Evolutionary conservation across 2,329 filamentous ascomycete genomes (phyloP).

Genomic region (Ophiostoma triangulosporum): DNA sequence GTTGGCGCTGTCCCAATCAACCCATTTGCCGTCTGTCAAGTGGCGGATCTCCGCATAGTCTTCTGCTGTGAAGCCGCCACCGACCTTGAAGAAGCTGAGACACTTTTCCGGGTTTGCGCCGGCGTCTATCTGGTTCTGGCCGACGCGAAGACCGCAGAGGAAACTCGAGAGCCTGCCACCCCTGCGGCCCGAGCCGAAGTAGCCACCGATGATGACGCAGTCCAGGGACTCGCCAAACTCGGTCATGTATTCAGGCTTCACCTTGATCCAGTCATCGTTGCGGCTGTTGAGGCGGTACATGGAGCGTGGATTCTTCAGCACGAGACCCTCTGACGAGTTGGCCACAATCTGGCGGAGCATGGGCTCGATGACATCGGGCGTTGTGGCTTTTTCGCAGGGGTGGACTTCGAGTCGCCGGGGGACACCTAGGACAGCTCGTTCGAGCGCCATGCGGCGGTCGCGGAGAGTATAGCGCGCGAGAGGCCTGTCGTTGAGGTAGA

Average conservation of each 20-base stretch:
- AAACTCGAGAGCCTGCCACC: conserved; percentile 78
- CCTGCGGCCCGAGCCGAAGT: conserved; percentile 76
- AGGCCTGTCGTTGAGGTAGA: conserved; percentile 71
- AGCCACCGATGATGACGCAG: conserved; percentile 78
- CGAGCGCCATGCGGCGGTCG: conserved; percentile 64
- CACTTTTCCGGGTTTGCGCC: conserved; percentile 58
- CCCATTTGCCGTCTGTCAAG: conserved; percentile 83
- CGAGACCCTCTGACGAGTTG: conserved; percentile 76
- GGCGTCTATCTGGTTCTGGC: conserved; percentile 49
- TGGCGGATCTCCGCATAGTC: conserved; percentile 79
- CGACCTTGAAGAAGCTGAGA: conserved; percentile 94
- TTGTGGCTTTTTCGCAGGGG: conserved; percentile 50
- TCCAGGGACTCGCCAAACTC: conserved; percentile 92
- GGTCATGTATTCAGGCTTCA: conserved; percentile 97
- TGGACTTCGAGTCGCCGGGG: conserved; percentile 76
- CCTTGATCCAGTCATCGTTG: conserved; percentile 95
- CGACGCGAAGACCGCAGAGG: conserved; percentile 72
- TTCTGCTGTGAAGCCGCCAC: conserved; percentile 75
- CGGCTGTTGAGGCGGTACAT: conserved; percentile 77
- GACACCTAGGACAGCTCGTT: conserved; percentile 54
- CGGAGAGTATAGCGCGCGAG: conserved; percentile 72
- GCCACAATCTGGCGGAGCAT: conserved; percentile 71
- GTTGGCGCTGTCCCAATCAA: conserved; percentile 62
- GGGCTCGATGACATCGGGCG: conserved; percentile 61
- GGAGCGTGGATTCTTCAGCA: conserved; percentile 85